phyloP scores from a whole-genome alignment of 192 early-diverging fungal species.

The Dissophora globulifera region DNA sequence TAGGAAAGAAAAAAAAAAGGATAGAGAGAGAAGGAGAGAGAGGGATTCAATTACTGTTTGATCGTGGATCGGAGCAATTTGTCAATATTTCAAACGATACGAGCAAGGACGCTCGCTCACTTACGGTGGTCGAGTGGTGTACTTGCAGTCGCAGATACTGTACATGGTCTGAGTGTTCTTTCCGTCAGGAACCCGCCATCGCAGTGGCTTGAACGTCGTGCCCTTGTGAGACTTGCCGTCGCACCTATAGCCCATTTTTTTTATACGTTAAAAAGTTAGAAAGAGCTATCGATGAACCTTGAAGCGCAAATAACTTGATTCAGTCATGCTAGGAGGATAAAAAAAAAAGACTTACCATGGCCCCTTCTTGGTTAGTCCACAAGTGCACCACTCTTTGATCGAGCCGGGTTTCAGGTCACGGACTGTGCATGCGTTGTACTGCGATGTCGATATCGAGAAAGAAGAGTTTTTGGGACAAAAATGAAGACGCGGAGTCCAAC shows the following conservation, averaged over 20 bases:
- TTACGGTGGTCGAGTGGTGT: constrained; percentile 43
- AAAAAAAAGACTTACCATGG: constrained; percentile 39
- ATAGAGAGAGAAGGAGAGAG: neutral
- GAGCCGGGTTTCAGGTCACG: constrained; percentile 44
- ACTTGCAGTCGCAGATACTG: constrained; percentile 48
- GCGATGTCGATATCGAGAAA: neutral
- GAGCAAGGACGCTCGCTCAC: too few relatives aligned
- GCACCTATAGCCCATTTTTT: constrained; percentile 16
- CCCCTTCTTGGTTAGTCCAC: constrained; percentile 49
- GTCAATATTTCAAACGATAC: too few relatives aligned
- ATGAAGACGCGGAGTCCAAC: too few relatives aligned
- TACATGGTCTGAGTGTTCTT: constrained; percentile 36
- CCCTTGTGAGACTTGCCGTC: constrained; percentile 53
- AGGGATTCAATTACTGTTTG: too few relatives aligned
- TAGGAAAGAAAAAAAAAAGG: neutral
- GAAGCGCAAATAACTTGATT: too few relatives aligned
- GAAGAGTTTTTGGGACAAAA: too few relatives aligned
- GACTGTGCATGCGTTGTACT: constrained; percentile 49
- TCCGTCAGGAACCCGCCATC: constrained; percentile 42
- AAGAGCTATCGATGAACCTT: too few relatives aligned
- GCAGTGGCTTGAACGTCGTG: constrained; percentile 40
- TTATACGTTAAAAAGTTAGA: neutral
- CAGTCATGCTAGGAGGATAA: too few relatives aligned
- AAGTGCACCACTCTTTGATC: constrained; percentile 52
- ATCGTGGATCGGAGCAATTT: too few relatives aligned